Conservation (phyloP, 768 basidiomycete genomes). For the Pleurotus giganteus region DNA sequence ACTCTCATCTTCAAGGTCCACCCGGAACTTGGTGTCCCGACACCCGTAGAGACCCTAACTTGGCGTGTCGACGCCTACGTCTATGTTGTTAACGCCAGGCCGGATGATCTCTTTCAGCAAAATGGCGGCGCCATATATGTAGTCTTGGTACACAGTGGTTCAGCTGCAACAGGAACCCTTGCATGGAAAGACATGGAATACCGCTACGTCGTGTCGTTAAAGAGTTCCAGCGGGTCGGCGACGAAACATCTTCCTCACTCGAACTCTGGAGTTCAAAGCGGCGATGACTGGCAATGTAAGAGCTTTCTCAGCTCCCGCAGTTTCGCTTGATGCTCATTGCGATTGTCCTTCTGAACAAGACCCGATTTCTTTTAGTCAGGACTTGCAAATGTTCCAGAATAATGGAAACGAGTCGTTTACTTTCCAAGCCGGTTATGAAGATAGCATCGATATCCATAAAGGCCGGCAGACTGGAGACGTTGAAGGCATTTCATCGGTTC, state of each 20-base stretch:
- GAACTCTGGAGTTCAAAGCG: background rate
- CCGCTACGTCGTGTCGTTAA: background rate
- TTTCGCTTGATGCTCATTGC: background rate
- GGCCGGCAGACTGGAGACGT: background rate
- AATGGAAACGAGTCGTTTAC: background rate
- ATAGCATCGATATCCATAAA: background rate
- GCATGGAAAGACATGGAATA: background rate
- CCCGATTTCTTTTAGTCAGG: background rate
- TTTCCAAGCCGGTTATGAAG: background rate
- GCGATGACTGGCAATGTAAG: background rate
- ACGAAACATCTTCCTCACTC: background rate
- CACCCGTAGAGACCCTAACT: background rate
- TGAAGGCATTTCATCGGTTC: background rate
- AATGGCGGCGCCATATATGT: background rate
- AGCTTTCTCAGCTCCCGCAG: background rate
- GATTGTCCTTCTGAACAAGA: background rate
- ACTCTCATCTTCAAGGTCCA: too few relatives aligned
- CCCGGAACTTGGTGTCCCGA: too few relatives aligned
- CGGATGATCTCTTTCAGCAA: background rate
- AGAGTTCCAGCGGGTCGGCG: background rate
- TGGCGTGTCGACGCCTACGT: background rate
- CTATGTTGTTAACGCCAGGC: background rate
- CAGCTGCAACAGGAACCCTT: background rate
- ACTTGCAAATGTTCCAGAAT: constrained; percentile 3
- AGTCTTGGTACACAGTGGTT: background rate